Evolutionary conservation across 768 basidiomycete species (phyloP).

Genomic region (Russula compacta): DNA sequence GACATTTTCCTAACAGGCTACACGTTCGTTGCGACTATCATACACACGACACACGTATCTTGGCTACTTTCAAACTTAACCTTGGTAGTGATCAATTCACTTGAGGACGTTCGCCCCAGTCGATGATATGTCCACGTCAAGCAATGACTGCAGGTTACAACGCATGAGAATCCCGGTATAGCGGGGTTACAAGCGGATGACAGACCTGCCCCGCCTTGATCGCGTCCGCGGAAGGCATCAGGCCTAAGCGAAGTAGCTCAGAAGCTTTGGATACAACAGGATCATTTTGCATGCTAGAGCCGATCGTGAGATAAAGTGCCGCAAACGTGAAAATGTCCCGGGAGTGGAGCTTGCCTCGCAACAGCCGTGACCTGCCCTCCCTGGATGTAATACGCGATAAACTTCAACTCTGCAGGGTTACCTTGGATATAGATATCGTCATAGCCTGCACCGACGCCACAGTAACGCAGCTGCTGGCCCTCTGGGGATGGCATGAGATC

Average conservation of each 20-base stretch:
- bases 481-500: slow-evolving; percentile 31
- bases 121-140: slow-evolving; percentile 27
- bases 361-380: slow-evolving; percentile 56
- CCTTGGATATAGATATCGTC: slow-evolving; percentile 79
- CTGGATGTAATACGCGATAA: slow-evolving; percentile 73
- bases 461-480: slow-evolving; percentile 82
- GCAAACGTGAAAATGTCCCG: neutral
- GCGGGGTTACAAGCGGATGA: neutral
- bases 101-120: slow-evolving; percentile 17
- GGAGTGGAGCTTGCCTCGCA: slow-evolving; percentile 37
- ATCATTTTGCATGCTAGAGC: slow-evolving; percentile 65
- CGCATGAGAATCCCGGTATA: neutral
- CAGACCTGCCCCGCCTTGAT: slow-evolving; percentile 64
- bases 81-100: neutral
- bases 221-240: slow-evolving; percentile 74
- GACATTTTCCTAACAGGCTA: neutral
- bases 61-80: neutral
- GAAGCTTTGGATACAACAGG: slow-evolving; percentile 71
- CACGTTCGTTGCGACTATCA: neutral
- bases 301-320: neutral
- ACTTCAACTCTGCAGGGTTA: slow-evolving; percentile 71
- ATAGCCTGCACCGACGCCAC: slow-evolving; percentile 59
- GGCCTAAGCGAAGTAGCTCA: slow-evolving; percentile 65
- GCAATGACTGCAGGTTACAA: slow-evolving; percentile 22
- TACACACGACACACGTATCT: neutral